phyloP scores from a whole-genome alignment of 2,329 filamentous ascomycete genomes.

The Colletotrichum graminicola region DNA sequence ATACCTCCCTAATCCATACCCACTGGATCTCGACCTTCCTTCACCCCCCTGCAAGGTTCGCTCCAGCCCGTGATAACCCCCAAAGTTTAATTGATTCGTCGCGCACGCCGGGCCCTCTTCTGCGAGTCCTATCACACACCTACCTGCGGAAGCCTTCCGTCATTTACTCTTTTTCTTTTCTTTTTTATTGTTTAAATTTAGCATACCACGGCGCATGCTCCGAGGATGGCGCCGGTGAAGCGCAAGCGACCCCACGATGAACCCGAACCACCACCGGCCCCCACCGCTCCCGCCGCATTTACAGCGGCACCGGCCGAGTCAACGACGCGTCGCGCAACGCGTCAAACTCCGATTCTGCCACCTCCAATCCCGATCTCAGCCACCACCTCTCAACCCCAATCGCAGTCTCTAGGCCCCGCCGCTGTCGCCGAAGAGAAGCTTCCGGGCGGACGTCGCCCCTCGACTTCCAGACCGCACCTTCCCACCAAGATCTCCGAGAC shows the following conservation, averaged over 20 bases:
- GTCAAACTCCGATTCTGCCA: slow-evolving; percentile 54
- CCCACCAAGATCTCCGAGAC: slow-evolving; percentile 24
- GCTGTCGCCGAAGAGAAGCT: slow-evolving; percentile 44
- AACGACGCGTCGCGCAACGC: slow-evolving; percentile 56
- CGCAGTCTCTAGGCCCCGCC: slow-evolving; percentile 40
- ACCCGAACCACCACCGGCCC: slow-evolving; percentile 38
- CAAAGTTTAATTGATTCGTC: slow-evolving; percentile 37
- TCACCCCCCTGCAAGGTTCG: slow-evolving; percentile 34
- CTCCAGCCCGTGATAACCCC: slow-evolving; percentile 23
- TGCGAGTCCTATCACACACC: background rate
- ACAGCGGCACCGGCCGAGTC: slow-evolving; percentile 43
- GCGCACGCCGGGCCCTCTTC: background rate
- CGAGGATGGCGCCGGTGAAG: slow-evolving; percentile 50
- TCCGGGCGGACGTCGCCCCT: slow-evolving; percentile 41
- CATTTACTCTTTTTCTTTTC: background rate
- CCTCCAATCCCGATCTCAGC: slow-evolving; percentile 48
- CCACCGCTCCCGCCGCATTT: slow-evolving; percentile 29
- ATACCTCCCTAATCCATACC: slow-evolving; percentile 1
- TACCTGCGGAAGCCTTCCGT: background rate
- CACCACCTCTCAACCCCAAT: slow-evolving; percentile 39
- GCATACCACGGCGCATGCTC: slow-evolving; percentile 14
- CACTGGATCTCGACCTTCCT: background rate
- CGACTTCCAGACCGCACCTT: slow-evolving; percentile 18
- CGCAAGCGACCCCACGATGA: slow-evolving; percentile 52
- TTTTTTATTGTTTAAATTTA: background rate